Conservation (phyloP, 371 early-diverging fungal genomes). For the Mucor irregularis region DNA sequence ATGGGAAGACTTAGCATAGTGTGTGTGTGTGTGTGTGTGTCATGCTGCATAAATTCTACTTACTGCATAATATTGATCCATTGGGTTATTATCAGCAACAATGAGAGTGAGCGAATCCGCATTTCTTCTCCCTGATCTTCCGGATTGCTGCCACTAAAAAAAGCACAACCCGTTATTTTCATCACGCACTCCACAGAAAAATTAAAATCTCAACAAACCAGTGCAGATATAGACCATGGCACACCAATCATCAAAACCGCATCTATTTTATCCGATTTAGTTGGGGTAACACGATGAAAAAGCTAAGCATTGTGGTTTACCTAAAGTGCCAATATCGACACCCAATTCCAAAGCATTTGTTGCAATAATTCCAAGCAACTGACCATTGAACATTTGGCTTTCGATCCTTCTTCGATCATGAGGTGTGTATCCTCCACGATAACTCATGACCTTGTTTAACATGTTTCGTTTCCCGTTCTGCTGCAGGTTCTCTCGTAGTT, state of each 20-base stretch:
- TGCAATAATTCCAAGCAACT: conserved; percentile 56
- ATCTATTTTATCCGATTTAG: conserved; percentile 44
- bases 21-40: too few relatives aligned
- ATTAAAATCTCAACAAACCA: conserved; percentile 24
- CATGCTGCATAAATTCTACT: background rate
- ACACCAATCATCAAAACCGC: conserved; percentile 62
- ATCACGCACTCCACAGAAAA: background rate
- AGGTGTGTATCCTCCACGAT: conserved; percentile 66
- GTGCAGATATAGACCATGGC: conserved; percentile 53
- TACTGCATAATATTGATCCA: conserved; percentile 61
- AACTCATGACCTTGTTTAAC: conserved; percentile 46
- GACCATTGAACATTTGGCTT: conserved; percentile 51
- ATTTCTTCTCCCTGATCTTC: conserved; percentile 69
- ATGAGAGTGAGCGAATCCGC: conserved; percentile 61
- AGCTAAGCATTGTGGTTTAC: too few relatives aligned
- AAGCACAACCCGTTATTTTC: too few relatives aligned
- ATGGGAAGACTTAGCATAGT: too few relatives aligned
- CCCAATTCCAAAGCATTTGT: conserved; percentile 76
- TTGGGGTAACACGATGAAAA: too few relatives aligned
- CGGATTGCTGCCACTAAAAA: conserved; percentile 65
- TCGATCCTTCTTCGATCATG: conserved; percentile 62
- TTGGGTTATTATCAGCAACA: conserved; percentile 45
- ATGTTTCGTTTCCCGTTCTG: conserved; percentile 25
- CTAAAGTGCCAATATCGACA: conserved; percentile 66
- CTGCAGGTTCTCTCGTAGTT: conserved; percentile 38